Percentiles rank a stretch among this genome's conserved stretches.
phyloP scores from a whole-genome alignment of 2,329 filamentous ascomycete species.

The Rutstroemia sp. region DNA sequence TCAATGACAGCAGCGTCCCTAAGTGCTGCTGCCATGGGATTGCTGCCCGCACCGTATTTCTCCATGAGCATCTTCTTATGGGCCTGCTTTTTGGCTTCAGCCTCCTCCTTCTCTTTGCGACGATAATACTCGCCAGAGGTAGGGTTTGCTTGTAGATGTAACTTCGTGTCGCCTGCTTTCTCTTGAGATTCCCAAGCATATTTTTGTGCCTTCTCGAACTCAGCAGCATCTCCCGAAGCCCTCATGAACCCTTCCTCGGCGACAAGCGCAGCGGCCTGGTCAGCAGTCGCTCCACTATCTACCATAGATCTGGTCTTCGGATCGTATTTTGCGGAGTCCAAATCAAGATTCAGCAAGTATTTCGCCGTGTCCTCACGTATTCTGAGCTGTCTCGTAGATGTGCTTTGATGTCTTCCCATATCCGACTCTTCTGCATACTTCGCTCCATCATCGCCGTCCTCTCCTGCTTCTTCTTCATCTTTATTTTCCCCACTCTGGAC shows the following conservation, averaged over 20 bases:
- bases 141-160: constrained; percentile 93
- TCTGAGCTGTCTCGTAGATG: constrained; percentile 81
- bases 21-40: constrained; percentile 50
- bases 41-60: constrained; percentile 71
- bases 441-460: constrained; percentile 48
- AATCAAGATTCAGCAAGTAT: constrained; percentile 87
- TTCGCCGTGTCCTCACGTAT: constrained; percentile 96
- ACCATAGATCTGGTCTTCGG: constrained; percentile 92
- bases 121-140: constrained; percentile 82
- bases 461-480: constrained; percentile 43
- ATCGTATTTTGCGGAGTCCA: constrained; percentile 96
- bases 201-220: constrained; percentile 81
- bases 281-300: constrained; percentile 71
- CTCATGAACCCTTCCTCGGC: constrained; percentile 91
- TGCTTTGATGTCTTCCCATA: constrained; percentile 90
- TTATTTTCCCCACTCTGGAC: constrained; percentile 38
- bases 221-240: constrained; percentile 81
- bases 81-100: constrained; percentile 59
- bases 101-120: constrained; percentile 71
- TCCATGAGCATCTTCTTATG: constrained; percentile 65
- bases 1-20: constrained; percentile 65
- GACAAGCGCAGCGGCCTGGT: constrained; percentile 73
- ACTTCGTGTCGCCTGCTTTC: constrained; percentile 64
- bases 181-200: constrained; percentile 97
- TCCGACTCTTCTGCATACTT: constrained; percentile 93